Evolutionary conservation across 1,139 yeast genomes (phyloP), one percentile per base, ranked within the genome.

Genomic region (Yamadazyma blattariae): DNA sequence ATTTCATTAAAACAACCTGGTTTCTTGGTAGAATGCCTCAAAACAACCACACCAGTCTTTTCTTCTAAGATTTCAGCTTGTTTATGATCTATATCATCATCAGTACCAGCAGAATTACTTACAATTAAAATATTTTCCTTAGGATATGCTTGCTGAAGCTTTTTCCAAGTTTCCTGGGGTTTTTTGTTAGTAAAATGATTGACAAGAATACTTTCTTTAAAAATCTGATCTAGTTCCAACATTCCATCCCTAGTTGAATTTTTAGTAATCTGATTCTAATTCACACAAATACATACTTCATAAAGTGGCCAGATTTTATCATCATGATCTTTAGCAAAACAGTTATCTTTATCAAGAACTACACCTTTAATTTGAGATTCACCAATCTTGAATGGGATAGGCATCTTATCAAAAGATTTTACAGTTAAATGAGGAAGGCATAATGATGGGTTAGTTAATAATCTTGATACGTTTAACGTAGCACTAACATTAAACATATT

Each of bases 291-390:
- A 39, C 43, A 33, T 39, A 41, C 45, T 31, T 41, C 36, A 24
- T 46, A 45, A 2, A 64, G 84, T 0, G 86, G 89, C 87, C 89
- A 89, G 2, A 92, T 84, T 41, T 77, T 74, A 47, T 82, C 84
- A 39, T 81, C 84, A 40, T 87, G 85, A 31, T 94, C 95, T 46
- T 74, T 72, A 4, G 98, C 95, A 57, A 92, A 85, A 53, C 97
- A 92, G 56, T 92, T 94, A 59, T 92, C 99, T 57, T 94, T 92
- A 56, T 92, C 99, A 20, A 92, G 67, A 0, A 92, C 94, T 3
- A 92, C 74, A 0, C 94, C 96, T 47, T 77, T 82, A 41, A 89
- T 84, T 12, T 35, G 42, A 6, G 44, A 51, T 33, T 56, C 43
- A 6, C 27, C 20, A 9, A 74, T 52, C 17, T 38, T 38, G 18